Base-by-base conservation (phyloP, 352 stramenopile species). In the Pseudoperonospora humuli region DNA sequence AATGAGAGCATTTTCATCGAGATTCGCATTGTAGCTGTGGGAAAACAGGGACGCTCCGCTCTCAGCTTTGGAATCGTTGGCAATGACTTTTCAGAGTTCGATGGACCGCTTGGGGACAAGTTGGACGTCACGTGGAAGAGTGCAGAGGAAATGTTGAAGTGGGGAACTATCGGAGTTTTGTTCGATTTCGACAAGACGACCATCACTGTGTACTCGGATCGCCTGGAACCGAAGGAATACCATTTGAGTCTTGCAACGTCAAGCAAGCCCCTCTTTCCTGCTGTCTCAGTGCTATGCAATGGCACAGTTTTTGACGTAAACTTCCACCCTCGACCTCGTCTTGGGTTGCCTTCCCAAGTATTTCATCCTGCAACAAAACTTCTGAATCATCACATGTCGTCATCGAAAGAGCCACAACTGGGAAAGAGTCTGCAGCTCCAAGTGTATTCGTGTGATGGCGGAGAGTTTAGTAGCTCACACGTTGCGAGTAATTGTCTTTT, bases 391-490 rank as follows among this genome's bases (percentile, higher is more conserved):
- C 56, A 73, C 10, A 38, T 69, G 7, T 68, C 58, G 14, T 55
- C 72, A 2, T 67, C 66, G 2, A 81, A 75, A 28, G 77, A 89
- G 13, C 45, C 84, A 2, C 80, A 90, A 44, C 47, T 84, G 6
- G 81, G 81, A 7, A 93, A 91, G 38, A 46, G 48, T 6, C 54
- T 91, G 34, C 62, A 86, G 14, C 64, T 94, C 13, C 61, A 82
- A 49, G 61, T 91, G 3, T 40, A 68, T 24, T 75, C 50, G 5
- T 88, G 77, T 38, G 79, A 94, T 26, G 82, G 82, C 20, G 82
- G 77, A 7, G 82, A 94, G 42, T 88, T 91, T 40, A 92, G 77
- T 37, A 65, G 54, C 11, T 88, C 77, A 2, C 80, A 92, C 41
- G 32, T 48, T 5, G 61, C 65, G n/a, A 57, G 45, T 3, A 90